These are phyloP conservation scores for Trichoderma pleuroti DNA, from an alignment of 2,329 filamentous ascomycete species.

Conservation along the genomic window DNA sequence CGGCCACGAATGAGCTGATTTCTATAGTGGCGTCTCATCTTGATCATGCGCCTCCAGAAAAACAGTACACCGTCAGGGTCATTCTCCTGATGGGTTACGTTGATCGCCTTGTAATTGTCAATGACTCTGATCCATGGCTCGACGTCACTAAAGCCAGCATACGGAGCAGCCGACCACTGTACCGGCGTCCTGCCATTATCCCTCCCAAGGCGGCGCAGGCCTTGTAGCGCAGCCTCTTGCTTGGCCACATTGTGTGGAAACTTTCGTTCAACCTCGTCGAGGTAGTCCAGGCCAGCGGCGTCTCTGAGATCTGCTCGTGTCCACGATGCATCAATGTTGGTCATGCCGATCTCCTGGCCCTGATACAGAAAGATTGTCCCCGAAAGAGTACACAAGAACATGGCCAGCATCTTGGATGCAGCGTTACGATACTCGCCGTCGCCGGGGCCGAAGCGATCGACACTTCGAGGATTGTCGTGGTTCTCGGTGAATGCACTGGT, in stretches of 20 bases:
- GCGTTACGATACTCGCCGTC: slow-evolving; percentile 38
- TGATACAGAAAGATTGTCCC: slow-evolving; percentile 58
- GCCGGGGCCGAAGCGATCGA: slow-evolving; percentile 51
- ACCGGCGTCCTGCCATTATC: slow-evolving; percentile 65
- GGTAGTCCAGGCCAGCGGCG: slow-evolving; percentile 33
- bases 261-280: background rate
- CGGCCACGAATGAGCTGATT: background rate
- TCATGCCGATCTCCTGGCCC: slow-evolving; percentile 61
- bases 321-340: slow-evolving; percentile 37
- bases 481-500: slow-evolving; percentile 61
- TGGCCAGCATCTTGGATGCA: slow-evolving; percentile 51
- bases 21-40: background rate
- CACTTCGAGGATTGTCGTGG: slow-evolving; percentile 58
- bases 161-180: slow-evolving; percentile 57
- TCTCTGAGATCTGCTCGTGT: background rate
- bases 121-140: slow-evolving; percentile 61
- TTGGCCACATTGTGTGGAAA: slow-evolving; percentile 34
- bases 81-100: background rate
- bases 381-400: slow-evolving; percentile 47
- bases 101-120: slow-evolving; percentile 47
- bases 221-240: slow-evolving; percentile 42
- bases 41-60: background rate
- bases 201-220: slow-evolving; percentile 46
- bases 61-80: background rate
- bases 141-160: slow-evolving; percentile 57